Conservation (phyloP, 2,329 filamentous ascomycete genomes). For the Botrytis byssoidea region DNA sequence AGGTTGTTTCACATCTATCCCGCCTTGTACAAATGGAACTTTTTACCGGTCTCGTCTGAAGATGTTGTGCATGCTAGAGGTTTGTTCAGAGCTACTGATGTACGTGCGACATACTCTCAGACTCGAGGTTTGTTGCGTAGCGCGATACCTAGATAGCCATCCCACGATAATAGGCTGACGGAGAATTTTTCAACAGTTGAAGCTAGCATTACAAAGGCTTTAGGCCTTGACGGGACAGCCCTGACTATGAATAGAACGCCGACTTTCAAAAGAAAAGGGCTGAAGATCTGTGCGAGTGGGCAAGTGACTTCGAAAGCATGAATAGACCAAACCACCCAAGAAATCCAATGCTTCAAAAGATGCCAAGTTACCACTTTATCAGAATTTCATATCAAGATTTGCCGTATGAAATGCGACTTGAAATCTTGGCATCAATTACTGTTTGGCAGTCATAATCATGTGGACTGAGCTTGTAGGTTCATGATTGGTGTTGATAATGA, state of each 20-base stretch:
- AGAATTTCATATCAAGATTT: background rate
- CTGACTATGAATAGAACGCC: background rate
- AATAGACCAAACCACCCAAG: background rate
- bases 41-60: constrained; percentile 2
- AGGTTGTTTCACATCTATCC: background rate
- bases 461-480: background rate
- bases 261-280: background rate
- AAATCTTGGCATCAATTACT: background rate
- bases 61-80: background rate
- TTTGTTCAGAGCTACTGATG: background rate
- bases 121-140: background rate
- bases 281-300: constrained; percentile 9
- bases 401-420: background rate
- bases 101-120: background rate
- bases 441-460: background rate
- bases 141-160: background rate
- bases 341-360: background rate
- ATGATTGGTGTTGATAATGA: background rate
- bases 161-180: background rate
- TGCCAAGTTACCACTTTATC: background rate
- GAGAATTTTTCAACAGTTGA: background rate
- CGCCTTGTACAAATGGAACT: background rate
- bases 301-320: background rate
- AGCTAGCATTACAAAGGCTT: background rate
- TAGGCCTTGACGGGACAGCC: background rate